Base-by-base conservation (phyloP, 2,329 filamentous ascomycete genomes). In the Paecilomyces variotii region DNA sequence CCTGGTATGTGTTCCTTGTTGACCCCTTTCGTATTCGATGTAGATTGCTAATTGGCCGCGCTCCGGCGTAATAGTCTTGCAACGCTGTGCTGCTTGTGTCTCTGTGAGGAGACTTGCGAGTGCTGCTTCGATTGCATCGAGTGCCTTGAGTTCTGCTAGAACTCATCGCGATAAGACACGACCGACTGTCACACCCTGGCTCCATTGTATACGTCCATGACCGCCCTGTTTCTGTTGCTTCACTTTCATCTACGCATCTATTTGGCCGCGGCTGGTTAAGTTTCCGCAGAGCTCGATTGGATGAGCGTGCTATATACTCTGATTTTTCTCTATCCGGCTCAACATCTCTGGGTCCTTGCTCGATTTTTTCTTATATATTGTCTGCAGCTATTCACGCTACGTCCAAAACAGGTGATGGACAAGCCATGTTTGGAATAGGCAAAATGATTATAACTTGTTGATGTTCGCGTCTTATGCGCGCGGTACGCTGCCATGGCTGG, bases 51-150 rank as follows among this genome's bases (percentile, higher is more conserved):
- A 68, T 55, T 11, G 28, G 25, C 10, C 19, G 55, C 39, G 53
- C 26, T 24, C 27, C 39, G 28, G 27, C 25, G 55, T 30, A 25
- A 24, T 59, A 80, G 82, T 72, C 68, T 85, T 54, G 82, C 81
- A 54, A 76, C 76, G 34, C 70, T 87, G 39, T 86, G 84, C 75
- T 87, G 84, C 70, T 86, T 84, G 67, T 87, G 84, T 72, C 77
- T 87, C 28, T 85, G 82, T 65, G 84, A 86, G 67, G 84, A 86
- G 71, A 78, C 80, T 28, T 87, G 84, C 66, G 84, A 86, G 70
- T 86, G 83, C 73, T 86, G 84, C 67, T 74, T 79, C n/a, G 84
- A 86, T 4, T 85, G 83, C 70, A 81, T 81, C 65, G 82, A 82
- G 59, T 83, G 80, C 70, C 78, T 73, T 56, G 71, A 74, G 55